These are phyloP conservation scores for Aspergillus sp. DNA, from an alignment of 2,329 filamentous ascomycete genomes.

Conservation along the genomic window DNA sequence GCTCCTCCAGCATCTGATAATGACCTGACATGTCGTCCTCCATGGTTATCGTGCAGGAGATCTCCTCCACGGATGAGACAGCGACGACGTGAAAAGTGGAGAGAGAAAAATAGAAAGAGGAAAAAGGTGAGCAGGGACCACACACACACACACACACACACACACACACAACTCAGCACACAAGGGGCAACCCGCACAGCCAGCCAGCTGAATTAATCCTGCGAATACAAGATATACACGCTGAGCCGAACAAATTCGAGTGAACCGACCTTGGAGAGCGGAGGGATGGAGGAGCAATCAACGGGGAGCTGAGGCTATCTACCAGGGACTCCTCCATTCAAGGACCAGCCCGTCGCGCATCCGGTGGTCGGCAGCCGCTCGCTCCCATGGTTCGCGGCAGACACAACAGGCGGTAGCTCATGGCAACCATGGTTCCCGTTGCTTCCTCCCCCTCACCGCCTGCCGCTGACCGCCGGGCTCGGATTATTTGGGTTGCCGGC, in stretches of 20 bases:
- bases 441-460: not conserved
- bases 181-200: conserved; percentile 18
- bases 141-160: not conserved
- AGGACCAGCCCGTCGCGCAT: conserved; percentile 11
- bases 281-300: conserved; percentile 8
- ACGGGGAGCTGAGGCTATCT: conserved; percentile 2
- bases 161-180: conserved; percentile 6
- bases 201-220: conserved; percentile 18
- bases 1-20: conserved; percentile 94
- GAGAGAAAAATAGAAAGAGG: conserved; percentile 13
- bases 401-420: conserved; percentile 27
- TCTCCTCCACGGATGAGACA: conserved; percentile 14
- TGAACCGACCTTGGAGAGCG: conserved; percentile 10
- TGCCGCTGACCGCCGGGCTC: not conserved
- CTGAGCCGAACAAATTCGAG: conserved; percentile 19
- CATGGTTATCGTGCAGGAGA: conserved; percentile 31
- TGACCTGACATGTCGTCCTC: conserved; percentile 69
- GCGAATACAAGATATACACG: conserved; percentile 13
- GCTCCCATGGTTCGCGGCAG: conserved; percentile 23
- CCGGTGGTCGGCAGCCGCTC: conserved; percentile 21
- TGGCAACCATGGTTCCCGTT: conserved; percentile 24
- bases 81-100: conserved; percentile 16
- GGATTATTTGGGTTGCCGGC: not conserved
- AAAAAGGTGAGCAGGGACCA: conserved; percentile 6
- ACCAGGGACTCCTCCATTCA: conserved; percentile 11